Percentiles rank a stretch among this genome's conserved stretches.
Conservation (phyloP, 2,329 filamentous ascomycete genomes). For the Thielaviopsis euricoi region DNA sequence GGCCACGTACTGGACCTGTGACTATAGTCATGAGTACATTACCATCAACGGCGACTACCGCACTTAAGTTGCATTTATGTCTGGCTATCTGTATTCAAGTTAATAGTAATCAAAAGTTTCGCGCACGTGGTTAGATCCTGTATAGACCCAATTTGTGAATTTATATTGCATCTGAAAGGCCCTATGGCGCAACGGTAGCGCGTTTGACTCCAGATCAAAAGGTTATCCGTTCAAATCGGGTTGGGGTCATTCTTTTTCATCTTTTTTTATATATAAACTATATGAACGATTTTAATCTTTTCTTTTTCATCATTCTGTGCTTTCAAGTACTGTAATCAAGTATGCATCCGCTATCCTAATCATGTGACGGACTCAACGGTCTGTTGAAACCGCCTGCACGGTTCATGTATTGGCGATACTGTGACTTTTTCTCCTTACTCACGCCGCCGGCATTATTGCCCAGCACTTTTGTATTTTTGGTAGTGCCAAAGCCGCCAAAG, state of each 20-base stretch:
- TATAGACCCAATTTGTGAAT: not conserved
- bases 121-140: not conserved
- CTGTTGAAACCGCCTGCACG: constrained; percentile 67
- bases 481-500: constrained; percentile 70
- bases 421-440: constrained; percentile 80
- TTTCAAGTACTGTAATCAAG: not conserved
- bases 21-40: constrained; percentile 69
- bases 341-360: not conserved
- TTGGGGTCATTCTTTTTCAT: constrained; percentile 10
- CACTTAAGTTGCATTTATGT: constrained; percentile 25
- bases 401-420: constrained; percentile 97
- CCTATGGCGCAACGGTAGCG: constrained; percentile 11
- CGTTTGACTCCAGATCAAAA: constrained; percentile 13
- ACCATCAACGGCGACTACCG: constrained; percentile 54
- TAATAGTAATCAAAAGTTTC: not conserved
- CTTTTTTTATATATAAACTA: not conserved
- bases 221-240: constrained; percentile 13
- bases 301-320: not conserved
- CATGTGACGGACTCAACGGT: constrained; percentile 44
- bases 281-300: not conserved
- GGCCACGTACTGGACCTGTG: constrained; percentile 70
- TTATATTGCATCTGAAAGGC: not conserved
- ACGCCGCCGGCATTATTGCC: constrained; percentile 77
- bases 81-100: not conserved
- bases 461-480: constrained; percentile 73